Percentiles rank a stretch among this genome's conserved stretches.
These are phyloP conservation scores for Lactifluus subvellereus DNA, from an alignment of 768 basidiomycete species.

Conservation along the genomic window DNA sequence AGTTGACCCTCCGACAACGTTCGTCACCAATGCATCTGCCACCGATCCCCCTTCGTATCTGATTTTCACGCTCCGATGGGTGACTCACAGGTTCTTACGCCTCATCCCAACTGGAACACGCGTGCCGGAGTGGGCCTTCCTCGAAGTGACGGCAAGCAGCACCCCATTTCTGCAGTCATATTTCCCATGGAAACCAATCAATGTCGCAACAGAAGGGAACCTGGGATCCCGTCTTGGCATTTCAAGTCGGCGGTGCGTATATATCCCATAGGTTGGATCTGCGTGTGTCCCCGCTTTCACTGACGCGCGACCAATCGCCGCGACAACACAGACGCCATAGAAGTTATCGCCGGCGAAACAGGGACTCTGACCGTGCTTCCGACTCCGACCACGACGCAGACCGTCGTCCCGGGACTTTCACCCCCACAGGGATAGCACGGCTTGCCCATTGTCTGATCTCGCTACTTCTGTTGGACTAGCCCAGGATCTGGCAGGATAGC, in stretches of 20 bases:
- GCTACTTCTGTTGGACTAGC: too few species aligned
- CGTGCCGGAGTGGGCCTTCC: conserved; percentile 14
- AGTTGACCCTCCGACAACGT: conserved; percentile 5
- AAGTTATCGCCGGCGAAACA: neutral
- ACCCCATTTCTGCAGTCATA: neutral
- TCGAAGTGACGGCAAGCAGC: conserved; percentile 4
- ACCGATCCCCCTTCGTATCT: neutral
- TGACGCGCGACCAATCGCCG: too few species aligned
- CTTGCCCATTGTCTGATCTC: too few species aligned
- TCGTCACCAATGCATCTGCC: neutral
- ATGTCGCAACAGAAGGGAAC: neutral
- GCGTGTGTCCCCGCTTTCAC: too few species aligned
- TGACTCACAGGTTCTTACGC: neutral
- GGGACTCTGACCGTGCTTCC: neutral
- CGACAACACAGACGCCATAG: neutral
- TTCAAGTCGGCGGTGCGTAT: conserved; percentile 9
- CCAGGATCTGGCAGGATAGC: too few species aligned
- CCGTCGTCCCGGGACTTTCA: conserved; percentile 2
- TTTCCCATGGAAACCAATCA: neutral
- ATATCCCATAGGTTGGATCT: too few species aligned
- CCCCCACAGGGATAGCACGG: too few species aligned
- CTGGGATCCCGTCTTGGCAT: conserved; percentile 7
- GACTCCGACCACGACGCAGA: conserved; percentile 2
- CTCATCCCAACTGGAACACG: neutral
- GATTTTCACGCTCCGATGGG: neutral